Percentiles rank a stretch among this genome's conserved stretches.
These are phyloP conservation scores for Colletotrichum siamense DNA, from an alignment of 2,329 filamentous ascomycete genomes.

Conservation along the genomic window DNA sequence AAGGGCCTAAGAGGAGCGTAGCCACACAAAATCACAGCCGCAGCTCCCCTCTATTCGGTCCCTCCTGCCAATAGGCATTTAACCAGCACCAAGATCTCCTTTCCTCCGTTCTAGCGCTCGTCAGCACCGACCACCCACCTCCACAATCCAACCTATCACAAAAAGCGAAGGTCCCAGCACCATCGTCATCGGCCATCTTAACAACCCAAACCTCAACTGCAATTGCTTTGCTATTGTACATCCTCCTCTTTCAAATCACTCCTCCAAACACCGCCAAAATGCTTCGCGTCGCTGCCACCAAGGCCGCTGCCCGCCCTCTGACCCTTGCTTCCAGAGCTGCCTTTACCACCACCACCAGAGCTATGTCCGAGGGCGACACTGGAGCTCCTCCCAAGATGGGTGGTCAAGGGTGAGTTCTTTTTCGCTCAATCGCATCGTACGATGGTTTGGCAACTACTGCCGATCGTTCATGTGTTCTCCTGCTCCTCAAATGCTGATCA, in stretches of 20 bases:
- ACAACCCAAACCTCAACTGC: not conserved
- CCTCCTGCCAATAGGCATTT: not conserved
- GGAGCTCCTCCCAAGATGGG: constrained; percentile 63
- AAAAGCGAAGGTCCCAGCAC: constrained; percentile 8
- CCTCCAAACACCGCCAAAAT: constrained; percentile 48
- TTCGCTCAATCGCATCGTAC: not conserved
- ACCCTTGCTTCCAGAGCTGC: constrained; percentile 55
- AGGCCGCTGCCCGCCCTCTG: constrained; percentile 59
- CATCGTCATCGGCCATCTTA: constrained; percentile 17
- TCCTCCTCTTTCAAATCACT: constrained; percentile 8
- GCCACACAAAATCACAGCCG: not conserved
- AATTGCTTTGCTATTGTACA: not conserved
- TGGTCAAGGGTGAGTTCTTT: constrained; percentile 54
- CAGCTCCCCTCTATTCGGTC: not conserved
- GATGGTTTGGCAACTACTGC: not conserved
- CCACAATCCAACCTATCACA: constrained; percentile 20
- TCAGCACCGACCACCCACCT: constrained; percentile 5
- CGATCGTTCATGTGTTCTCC: not conserved
- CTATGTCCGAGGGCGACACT: constrained; percentile 74
- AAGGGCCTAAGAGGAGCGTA: not conserved
- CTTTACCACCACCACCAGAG: constrained; percentile 68
- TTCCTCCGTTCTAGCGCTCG: not conserved
- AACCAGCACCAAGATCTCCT: not conserved
- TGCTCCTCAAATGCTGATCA: not conserved
- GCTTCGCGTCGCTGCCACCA: constrained; percentile 70